Evolutionary conservation across 148 eudicot species (phyloP).

Genomic region (Arctostaphylos glauca): DNA sequence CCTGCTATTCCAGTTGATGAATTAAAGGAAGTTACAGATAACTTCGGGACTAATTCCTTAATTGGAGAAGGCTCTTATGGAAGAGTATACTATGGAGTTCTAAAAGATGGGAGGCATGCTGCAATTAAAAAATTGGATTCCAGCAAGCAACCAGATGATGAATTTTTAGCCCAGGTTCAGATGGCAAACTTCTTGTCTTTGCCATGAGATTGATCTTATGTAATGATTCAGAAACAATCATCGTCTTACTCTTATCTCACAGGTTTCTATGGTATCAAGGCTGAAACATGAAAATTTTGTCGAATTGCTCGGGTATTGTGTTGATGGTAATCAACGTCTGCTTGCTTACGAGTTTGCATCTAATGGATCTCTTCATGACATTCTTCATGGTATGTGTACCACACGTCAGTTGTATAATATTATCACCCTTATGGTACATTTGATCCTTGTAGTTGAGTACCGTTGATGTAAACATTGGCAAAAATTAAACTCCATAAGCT

Average conservation of each 20-base stretch:
- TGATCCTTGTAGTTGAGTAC: neutral
- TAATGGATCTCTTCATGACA: constrained; percentile 74
- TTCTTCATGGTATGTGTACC: constrained; percentile 63
- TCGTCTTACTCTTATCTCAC: constrained; percentile 11
- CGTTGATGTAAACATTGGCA: neutral
- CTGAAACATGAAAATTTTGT: constrained; percentile 70
- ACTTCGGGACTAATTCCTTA: constrained; percentile 58
- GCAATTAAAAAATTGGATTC: constrained; percentile 70
- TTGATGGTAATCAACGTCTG: constrained; percentile 56
- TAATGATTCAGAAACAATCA: constrained; percentile 1
- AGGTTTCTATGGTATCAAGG: constrained; percentile 74
- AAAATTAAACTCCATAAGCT: neutral
- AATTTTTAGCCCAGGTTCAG: constrained; percentile 62
- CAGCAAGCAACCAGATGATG: constrained; percentile 70
- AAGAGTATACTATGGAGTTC: constrained; percentile 59
- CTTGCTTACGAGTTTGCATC: constrained; percentile 73
- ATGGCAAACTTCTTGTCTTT: neutral
- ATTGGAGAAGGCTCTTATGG: constrained; percentile 79
- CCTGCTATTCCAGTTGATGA: constrained; percentile 62
- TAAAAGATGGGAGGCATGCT: constrained; percentile 54
- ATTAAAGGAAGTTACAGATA: constrained; percentile 58
- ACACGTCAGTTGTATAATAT: neutral
- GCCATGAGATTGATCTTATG: neutral
- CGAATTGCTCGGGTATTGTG: constrained; percentile 62
- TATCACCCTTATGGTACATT: neutral